Conservation (phyloP, 116 monocot species). For the Trichopus zeylanicus region DNA sequence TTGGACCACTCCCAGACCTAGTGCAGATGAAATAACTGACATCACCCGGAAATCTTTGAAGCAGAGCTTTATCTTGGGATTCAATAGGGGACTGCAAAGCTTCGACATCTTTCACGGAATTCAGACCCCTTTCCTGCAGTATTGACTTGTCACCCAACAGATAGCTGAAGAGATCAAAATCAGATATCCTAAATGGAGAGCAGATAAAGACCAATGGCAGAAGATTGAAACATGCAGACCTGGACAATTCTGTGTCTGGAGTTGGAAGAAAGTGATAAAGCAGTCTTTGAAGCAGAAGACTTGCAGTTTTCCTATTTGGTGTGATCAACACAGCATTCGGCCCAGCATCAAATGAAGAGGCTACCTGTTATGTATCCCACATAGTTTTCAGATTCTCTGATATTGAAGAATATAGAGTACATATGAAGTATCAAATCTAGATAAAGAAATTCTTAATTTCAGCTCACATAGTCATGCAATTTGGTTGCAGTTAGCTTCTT, state of each 20-base stretch:
- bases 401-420: too few species aligned
- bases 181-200: neutral
- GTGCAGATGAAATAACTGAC: slow-evolving; percentile 96
- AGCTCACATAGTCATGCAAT: too few species aligned
- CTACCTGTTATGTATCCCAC: slow-evolving; percentile 50
- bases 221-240: slow-evolving; percentile 26
- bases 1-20: slow-evolving; percentile 60
- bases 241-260: slow-evolving; percentile 40
- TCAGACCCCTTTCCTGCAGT: slow-evolving; percentile 62
- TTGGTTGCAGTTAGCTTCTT: too few species aligned
- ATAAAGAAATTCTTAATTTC: too few species aligned
- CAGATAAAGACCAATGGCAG: neutral
- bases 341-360: slow-evolving; percentile 88
- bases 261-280: slow-evolving; percentile 77
- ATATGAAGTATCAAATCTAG: too few species aligned
- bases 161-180: slow-evolving; percentile 41
- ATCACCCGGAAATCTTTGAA: slow-evolving; percentile 51
- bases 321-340: slow-evolving; percentile 91
- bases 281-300: slow-evolving; percentile 63
- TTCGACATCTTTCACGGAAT: slow-evolving; percentile 52
- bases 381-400: too few species aligned
- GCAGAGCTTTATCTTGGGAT: slow-evolving; percentile 29
- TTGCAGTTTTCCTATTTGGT: slow-evolving; percentile 44
- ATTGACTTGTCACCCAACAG: slow-evolving; percentile 75
- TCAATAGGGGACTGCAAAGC: slow-evolving; percentile 53